phyloP scores from a whole-genome alignment of 768 basidiomycete genomes.

The Termitomyces sp. region DNA sequence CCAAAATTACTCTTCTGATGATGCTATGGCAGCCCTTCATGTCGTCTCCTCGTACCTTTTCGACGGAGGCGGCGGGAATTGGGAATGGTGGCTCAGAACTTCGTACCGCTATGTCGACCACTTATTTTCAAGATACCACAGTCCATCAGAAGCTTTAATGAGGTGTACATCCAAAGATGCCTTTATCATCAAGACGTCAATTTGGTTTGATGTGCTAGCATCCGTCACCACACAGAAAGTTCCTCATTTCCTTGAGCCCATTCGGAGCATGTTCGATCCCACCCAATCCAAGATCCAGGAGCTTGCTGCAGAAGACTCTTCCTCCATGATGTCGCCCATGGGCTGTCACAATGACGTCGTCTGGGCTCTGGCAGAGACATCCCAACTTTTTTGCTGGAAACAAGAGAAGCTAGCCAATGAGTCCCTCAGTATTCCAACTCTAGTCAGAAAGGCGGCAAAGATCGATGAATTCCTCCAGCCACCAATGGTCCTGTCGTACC shows the following conservation, averaged over 20 bases:
- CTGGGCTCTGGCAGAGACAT: constrained; percentile 74
- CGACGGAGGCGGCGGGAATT: constrained; percentile 66
- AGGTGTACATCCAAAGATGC: constrained; percentile 43
- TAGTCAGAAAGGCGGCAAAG: constrained; percentile 46
- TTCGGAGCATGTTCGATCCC: constrained; percentile 53
- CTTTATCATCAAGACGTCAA: constrained; percentile 79
- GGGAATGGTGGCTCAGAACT: constrained; percentile 62
- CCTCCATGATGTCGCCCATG: constrained; percentile 81
- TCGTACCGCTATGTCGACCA: constrained; percentile 51
- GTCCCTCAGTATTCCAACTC: constrained; percentile 52
- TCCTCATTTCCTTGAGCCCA: constrained; percentile 54
- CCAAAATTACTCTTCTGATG: constrained; percentile 43
- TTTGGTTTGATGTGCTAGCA: constrained; percentile 86
- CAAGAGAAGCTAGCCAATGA: constrained; percentile 30
- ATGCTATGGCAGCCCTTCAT: constrained; percentile 76
- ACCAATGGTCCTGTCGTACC: constrained; percentile 17
- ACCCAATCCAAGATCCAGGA: constrained; percentile 34
- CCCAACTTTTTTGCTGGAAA: constrained; percentile 66
- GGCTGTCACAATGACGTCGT: constrained; percentile 79
- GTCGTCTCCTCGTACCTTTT: constrained; percentile 76
- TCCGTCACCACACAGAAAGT: constrained; percentile 59
- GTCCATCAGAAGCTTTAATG: constrained; percentile 41
- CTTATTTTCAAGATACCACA: constrained; percentile 35
- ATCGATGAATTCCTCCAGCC: constrained; percentile 42
- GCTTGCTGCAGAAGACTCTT: constrained; percentile 24